These are phyloP conservation scores for Euphorbia corollata DNA, from an alignment of 441 rosid genomes.

Conservation along the genomic window DNA sequence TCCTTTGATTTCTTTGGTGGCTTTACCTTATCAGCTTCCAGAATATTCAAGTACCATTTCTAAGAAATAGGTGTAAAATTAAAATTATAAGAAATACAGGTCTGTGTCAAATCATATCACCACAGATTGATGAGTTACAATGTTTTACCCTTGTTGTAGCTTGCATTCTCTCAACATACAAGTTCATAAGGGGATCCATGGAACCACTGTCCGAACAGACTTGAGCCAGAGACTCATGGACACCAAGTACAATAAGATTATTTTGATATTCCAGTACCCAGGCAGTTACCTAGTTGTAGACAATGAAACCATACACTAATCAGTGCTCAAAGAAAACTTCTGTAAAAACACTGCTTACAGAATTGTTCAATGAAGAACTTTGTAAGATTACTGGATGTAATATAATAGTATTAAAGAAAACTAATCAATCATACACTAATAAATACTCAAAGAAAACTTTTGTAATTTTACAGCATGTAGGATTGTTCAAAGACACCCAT, in stretches of 20 bases:
- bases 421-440: too few relatives aligned
- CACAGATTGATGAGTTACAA: constrained; percentile 2
- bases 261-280: constrained; percentile 99
- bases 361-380: background rate
- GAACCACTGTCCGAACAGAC: constrained; percentile 99
- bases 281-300: constrained; percentile 68
- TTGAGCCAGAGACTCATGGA: constrained; percentile 96
- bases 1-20: constrained; percentile 97
- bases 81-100: constrained; percentile 16
- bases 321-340: constrained; percentile 9
- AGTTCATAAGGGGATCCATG: constrained; percentile 97
- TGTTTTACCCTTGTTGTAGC: constrained; percentile 82
- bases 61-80: constrained; percentile 23
- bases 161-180: constrained; percentile 98
- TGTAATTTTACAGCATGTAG: too few relatives aligned
- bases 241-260: constrained; percentile 90
- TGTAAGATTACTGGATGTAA: too few relatives aligned
- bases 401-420: too few relatives aligned
- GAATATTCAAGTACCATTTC: constrained; percentile 97
- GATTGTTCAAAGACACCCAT: background rate
- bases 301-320: constrained; percentile 27
- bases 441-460: too few relatives aligned
- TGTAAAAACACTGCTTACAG: background rate
- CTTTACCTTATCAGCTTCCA: constrained; percentile 92
- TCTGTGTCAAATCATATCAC: constrained; percentile 6